phyloP scores from a whole-genome alignment of 164 flowering plant genomes.

The Warburgia ugandensis region DNA sequence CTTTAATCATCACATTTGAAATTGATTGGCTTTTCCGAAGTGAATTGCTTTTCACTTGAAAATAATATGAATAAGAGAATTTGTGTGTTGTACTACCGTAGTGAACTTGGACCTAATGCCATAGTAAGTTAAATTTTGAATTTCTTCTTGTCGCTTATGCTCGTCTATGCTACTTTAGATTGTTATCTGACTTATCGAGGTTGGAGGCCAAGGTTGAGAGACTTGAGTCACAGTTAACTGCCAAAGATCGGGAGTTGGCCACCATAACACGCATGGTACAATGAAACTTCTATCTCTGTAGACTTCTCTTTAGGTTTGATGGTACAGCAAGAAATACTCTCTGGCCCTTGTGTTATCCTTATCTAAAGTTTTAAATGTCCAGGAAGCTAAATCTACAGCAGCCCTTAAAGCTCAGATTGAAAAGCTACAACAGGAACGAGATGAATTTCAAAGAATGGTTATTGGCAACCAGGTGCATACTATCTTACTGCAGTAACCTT shows the following conservation, averaged over 20 bases:
- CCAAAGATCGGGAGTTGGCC: constrained; percentile 93
- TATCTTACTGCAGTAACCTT: neutral
- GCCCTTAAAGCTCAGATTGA: constrained; percentile 85
- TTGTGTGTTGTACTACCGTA: no score
- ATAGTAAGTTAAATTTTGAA: no score
- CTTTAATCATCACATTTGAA: no score
- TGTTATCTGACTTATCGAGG: constrained; percentile 85
- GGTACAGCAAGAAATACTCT: no score
- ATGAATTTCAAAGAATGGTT: constrained; percentile 98
- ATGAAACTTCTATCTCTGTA: neutral
- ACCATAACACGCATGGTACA: constrained; percentile 81
- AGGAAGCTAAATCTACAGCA: constrained; percentile 94
- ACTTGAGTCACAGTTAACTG: constrained; percentile 72
- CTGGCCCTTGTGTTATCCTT: constrained; percentile 2
- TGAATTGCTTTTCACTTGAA: no score
- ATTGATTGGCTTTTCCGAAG: no score
- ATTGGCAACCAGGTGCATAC: constrained; percentile 84
- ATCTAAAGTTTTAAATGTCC: constrained; percentile 9
- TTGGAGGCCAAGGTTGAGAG: constrained; percentile 96
- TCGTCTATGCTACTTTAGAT: constrained; percentile 28
- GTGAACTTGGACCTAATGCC: no score
- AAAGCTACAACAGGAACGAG: constrained; percentile 91
- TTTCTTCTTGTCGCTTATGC: neutral
- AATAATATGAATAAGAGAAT: no score
- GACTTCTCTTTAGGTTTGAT: neutral